These are phyloP conservation scores for Pinus tabuliformis DNA, from an alignment of 75 land plant genomes.

Conservation along the genomic window DNA sequence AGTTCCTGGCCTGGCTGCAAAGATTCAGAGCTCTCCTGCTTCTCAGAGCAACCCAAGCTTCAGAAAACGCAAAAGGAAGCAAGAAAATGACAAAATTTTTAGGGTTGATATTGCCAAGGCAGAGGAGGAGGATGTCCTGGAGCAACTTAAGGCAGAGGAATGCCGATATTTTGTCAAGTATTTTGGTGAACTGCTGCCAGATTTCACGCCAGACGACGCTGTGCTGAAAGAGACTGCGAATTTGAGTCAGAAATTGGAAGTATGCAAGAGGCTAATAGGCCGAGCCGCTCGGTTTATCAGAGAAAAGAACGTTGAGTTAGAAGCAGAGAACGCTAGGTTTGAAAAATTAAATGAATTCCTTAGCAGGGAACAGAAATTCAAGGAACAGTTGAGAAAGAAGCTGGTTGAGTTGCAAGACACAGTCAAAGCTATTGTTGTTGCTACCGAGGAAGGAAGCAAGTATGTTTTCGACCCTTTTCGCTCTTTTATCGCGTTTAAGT, in stretches of 20 bases:
- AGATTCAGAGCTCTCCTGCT: background rate
- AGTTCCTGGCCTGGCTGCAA: background rate
- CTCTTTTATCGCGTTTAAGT: background rate
- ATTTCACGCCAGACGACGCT: slow-evolving; percentile 1
- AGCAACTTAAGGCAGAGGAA: background rate
- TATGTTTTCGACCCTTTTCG: background rate
- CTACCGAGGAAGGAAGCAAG: background rate
- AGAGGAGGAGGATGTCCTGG: slow-evolving; percentile 4
- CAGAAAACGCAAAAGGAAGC: slow-evolving; percentile 3
- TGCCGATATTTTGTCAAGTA: background rate
- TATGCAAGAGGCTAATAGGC: slow-evolving; percentile 3
- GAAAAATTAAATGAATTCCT: background rate
- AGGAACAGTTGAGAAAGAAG: background rate
- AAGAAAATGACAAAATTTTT: background rate
- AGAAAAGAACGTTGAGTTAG: background rate
- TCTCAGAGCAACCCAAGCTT: background rate
- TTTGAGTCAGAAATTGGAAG: background rate
- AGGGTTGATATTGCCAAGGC: background rate
- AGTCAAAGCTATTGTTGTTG: background rate
- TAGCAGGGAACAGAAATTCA: background rate
- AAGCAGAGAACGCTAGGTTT: background rate
- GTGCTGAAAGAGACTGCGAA: background rate
- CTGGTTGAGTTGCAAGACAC: background rate
- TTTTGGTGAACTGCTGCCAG: background rate
- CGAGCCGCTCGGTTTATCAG: slow-evolving; percentile 2